phyloP scores from a whole-genome alignment of 352 stramenopile genomes.

The Globisporangium splendens region DNA sequence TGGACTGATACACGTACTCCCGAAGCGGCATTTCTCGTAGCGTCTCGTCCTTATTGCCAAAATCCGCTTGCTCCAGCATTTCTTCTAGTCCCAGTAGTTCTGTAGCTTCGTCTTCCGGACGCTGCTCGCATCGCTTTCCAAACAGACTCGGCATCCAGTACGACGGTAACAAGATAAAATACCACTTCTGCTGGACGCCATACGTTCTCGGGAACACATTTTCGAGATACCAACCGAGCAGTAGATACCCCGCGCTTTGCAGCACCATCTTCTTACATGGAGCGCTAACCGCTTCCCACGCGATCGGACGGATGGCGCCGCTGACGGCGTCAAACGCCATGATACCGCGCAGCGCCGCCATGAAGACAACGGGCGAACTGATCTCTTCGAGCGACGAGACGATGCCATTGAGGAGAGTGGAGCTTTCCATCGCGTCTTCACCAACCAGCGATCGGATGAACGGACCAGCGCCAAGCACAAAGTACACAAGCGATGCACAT shows the following conservation, averaged over 20 bases:
- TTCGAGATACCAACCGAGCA: conserved; percentile 93
- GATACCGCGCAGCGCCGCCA: conserved; percentile 50
- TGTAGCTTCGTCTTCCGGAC: conserved; percentile 17
- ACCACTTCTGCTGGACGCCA: conserved; percentile 89
- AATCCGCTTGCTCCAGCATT: conserved; percentile 6
- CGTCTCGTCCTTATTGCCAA: conserved; percentile 44
- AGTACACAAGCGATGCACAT: conserved; percentile 60
- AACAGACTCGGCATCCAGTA: conserved; percentile 69
- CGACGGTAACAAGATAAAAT: conserved; percentile 86
- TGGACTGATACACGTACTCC: conserved; percentile 55
- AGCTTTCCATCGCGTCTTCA: conserved; percentile 38
- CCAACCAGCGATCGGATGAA: conserved; percentile 53
- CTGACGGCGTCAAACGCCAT: conserved; percentile 46
- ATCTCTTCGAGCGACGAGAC: conserved; percentile 41
- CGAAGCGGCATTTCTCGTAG: conserved; percentile 57
- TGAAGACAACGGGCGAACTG: conserved; percentile 73
- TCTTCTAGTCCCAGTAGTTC: conserved; percentile 10
- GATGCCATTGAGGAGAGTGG: conserved; percentile 27
- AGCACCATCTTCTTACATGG: conserved; percentile 65
- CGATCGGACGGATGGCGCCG: conserved; percentile 30
- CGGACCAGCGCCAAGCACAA: conserved; percentile 46
- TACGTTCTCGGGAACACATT: conserved; percentile 91
- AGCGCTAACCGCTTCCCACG: conserved; percentile 37
- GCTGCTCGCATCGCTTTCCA: conserved; percentile 6
- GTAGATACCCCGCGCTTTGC: conserved; percentile 83